A percentile compares a stretch with the other conserved stretches of the same genome.
These are phyloP conservation scores for Pleurozium schreberi DNA, from an alignment of 225 moss, liverwort and hornwort genomes.

Conservation along the genomic window DNA sequence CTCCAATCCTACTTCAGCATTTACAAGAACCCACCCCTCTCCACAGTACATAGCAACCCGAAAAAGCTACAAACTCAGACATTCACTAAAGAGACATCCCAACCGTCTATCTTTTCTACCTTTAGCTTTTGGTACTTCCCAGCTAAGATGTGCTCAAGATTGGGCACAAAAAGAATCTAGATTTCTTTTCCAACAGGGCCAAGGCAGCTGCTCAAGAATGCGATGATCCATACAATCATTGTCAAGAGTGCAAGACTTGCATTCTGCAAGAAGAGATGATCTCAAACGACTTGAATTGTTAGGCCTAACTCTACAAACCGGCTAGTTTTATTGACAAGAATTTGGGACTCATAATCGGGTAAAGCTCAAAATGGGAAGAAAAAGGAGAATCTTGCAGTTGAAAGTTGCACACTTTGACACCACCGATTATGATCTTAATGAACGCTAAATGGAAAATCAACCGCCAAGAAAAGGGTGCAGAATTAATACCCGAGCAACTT, in stretches of 20 bases:
- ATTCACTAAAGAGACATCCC: neutral
- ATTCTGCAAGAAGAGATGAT: neutral
- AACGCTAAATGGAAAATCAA: neutral
- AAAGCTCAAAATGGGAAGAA: neutral
- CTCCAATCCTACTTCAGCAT: neutral
- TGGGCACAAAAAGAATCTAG: neutral
- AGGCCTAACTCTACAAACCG: neutral
- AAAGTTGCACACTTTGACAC: neutral
- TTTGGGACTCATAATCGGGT: neutral
- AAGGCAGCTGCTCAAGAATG: neutral
- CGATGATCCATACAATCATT: neutral
- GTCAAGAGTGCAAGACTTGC: neutral
- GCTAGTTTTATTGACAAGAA: neutral
- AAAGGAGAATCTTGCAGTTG: neutral
- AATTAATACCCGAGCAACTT: slow-evolving; percentile 27
- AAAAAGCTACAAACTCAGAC: neutral
- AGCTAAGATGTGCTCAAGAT: neutral
- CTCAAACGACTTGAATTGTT: neutral
- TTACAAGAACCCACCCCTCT: neutral
- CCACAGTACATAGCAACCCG: neutral
- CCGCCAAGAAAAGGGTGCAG: neutral
- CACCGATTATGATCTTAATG: neutral
- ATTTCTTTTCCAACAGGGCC: neutral
- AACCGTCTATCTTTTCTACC: neutral
- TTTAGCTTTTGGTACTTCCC: neutral